Conservation (phyloP, 257 asterid species). For the Solanum ossicruentum region DNA sequence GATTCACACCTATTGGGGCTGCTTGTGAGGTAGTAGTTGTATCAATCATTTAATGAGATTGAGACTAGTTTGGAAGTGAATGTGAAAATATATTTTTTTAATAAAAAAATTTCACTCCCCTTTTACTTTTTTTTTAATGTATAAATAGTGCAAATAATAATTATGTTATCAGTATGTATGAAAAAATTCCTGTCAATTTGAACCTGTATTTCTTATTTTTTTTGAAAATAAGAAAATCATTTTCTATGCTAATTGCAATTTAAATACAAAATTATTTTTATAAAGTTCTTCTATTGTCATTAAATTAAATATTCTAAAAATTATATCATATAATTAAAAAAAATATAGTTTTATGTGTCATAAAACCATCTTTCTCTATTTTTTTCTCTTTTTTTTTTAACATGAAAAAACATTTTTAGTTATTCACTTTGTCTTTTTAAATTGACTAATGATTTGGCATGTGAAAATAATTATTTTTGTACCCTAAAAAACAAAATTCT, state of each 20-base stretch:
- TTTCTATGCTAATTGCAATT: too few relatives aligned
- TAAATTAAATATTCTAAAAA: too few relatives aligned
- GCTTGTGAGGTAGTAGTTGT: background rate
- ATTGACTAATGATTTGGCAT: background rate
- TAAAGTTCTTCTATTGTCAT: too few relatives aligned
- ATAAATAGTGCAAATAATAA: background rate
- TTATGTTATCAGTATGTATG: background rate
- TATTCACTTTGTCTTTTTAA: background rate
- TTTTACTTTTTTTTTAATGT: background rate
- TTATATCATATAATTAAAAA: background rate
- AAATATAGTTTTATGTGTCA: background rate
- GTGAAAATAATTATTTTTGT: background rate
- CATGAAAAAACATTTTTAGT: background rate
- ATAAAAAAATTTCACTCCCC: background rate
- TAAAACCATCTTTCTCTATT: background rate
- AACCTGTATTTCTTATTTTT: too few relatives aligned
- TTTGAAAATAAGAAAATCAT: too few relatives aligned
- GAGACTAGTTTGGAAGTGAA: conserved; percentile 6
- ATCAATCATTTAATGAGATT: conserved; percentile 20
- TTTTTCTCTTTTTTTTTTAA: background rate
- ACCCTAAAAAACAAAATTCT: background rate
- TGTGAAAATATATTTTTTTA: conserved; percentile 13
- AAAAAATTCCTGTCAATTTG: background rate
- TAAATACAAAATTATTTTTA: too few relatives aligned
- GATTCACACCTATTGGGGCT: background rate